Evolutionary conservation across 495 filamentous ascomycete genomes (phyloP).

Genomic region (Neurospora sp.): DNA sequence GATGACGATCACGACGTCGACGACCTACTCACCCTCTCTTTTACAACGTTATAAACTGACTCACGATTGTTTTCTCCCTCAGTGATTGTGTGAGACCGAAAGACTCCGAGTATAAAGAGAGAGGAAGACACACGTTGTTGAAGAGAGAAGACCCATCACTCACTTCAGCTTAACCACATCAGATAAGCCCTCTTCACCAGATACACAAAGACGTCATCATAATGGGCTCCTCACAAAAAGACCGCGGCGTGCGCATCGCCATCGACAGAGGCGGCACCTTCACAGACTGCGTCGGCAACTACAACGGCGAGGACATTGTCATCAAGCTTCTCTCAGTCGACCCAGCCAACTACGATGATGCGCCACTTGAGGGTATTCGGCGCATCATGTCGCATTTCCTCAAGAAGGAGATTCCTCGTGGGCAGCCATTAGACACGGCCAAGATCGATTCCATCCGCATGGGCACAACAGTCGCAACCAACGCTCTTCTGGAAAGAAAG

Average conservation of each 20-base stretch:
- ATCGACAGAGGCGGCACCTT: constrained; percentile 64
- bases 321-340: constrained; percentile 89
- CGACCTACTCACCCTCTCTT: background rate
- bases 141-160: background rate
- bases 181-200: background rate
- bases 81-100: background rate
- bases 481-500: constrained; percentile 84
- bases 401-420: constrained; percentile 63
- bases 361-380: constrained; percentile 83
- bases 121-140: background rate
- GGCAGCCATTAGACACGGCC: constrained; percentile 72
- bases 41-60: background rate
- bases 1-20: background rate
- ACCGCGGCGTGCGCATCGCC: constrained; percentile 45
- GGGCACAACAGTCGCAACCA: constrained; percentile 86
- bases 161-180: background rate
- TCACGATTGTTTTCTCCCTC: background rate
- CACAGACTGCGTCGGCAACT: constrained; percentile 60
- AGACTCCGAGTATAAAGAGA: background rate
- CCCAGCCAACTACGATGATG: constrained; percentile 79
- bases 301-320: constrained; percentile 60
- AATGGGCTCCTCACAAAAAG: constrained; percentile 10
- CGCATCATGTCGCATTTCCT: constrained; percentile 79
- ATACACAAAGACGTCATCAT: background rate
- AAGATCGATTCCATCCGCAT: constrained; percentile 78